A percentile compares a stretch with the other conserved stretches of the same genome.
phyloP scores from a whole-genome alignment of 169 alveolate genomes.

The Eimeria maxima region DNA sequence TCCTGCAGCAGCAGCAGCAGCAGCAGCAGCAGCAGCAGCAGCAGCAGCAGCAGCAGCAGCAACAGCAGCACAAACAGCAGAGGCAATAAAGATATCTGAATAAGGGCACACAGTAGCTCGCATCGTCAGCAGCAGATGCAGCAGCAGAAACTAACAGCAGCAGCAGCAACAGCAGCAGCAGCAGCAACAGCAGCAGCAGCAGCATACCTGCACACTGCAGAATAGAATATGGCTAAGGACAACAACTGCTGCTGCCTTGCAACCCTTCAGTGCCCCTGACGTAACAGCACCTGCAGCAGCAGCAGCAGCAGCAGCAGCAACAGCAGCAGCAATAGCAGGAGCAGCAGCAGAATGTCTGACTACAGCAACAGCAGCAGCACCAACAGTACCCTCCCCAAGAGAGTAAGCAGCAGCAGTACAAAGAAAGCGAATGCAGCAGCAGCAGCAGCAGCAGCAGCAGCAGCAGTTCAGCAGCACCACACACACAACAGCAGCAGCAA shows the following conservation, averaged over 20 bases:
- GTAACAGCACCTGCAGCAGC: conserved; percentile 74
- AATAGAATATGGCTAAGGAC: conserved; percentile 86
- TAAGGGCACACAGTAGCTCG: too few relatives aligned
- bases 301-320: conserved; percentile 23
- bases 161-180: neutral
- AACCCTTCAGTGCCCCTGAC: conserved; percentile 85
- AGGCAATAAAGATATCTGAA: too few relatives aligned
- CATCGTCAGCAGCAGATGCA: too few relatives aligned
- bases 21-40: neutral
- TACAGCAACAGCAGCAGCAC: neutral
- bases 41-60: neutral
- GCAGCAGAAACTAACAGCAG: too few relatives aligned
- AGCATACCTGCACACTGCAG: conserved; percentile 19
- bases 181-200: conserved; percentile 12
- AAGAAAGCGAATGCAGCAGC: neutral
- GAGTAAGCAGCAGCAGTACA: neutral
- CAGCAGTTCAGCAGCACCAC: conserved; percentile 23
- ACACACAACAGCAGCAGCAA: neutral
- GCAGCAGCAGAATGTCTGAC: neutral
- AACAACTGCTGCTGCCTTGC: conserved; percentile 84
- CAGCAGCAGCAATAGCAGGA: neutral
- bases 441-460: conserved; percentile 38
- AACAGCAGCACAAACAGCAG: too few relatives aligned
- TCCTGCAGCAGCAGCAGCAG: conserved; percentile 42
- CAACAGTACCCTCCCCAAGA: too few relatives aligned